A percentile compares a stretch with the other conserved stretches of the same genome.
Conservation (phyloP, 202 grass and related monocot genomes). For the Tripidium arundinaceum region DNA sequence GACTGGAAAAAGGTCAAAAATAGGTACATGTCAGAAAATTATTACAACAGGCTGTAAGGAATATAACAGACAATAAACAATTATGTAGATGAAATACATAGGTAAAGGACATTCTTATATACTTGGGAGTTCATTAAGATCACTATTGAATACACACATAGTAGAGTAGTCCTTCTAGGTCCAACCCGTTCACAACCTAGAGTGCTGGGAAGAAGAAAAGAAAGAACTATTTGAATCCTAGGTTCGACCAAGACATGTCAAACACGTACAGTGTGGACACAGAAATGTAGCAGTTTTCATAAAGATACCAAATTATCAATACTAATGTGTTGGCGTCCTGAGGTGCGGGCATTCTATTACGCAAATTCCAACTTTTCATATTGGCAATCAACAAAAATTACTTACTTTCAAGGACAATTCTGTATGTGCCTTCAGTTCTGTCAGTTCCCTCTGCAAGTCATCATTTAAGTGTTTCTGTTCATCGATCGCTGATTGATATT, state of each 20-base stretch:
- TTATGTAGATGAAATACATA: constrained; percentile 9
- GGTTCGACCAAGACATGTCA: not conserved
- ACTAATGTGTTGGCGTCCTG: not conserved
- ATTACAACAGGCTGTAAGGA: too few relatives aligned
- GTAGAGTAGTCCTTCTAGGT: not conserved
- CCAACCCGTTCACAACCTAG: not conserved
- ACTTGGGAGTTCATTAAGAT: not conserved
- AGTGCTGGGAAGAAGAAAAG: not conserved
- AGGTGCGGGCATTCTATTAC: not conserved
- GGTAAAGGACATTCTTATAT: not conserved
- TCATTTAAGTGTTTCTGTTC: constrained; percentile 65
- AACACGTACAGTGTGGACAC: not conserved
- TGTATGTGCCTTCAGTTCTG: constrained; percentile 49
- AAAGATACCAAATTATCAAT: not conserved
- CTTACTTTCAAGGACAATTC: constrained; percentile 72
- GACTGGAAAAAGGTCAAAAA: not conserved
- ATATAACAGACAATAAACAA: constrained; percentile 14
- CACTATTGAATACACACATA: not conserved
- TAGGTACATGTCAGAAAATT: not conserved
- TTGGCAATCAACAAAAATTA: constrained; percentile 13
- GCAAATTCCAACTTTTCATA: constrained; percentile 5
- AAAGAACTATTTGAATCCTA: not conserved
- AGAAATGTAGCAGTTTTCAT: not conserved
- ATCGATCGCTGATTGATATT: constrained; percentile 66
- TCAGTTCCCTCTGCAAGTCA: constrained; percentile 62